A percentile compares a stretch with the other conserved stretches of the same genome.
Evolutionary conservation across 768 basidiomycete species (phyloP).

Genomic region (Boletus coccyginus): DNA sequence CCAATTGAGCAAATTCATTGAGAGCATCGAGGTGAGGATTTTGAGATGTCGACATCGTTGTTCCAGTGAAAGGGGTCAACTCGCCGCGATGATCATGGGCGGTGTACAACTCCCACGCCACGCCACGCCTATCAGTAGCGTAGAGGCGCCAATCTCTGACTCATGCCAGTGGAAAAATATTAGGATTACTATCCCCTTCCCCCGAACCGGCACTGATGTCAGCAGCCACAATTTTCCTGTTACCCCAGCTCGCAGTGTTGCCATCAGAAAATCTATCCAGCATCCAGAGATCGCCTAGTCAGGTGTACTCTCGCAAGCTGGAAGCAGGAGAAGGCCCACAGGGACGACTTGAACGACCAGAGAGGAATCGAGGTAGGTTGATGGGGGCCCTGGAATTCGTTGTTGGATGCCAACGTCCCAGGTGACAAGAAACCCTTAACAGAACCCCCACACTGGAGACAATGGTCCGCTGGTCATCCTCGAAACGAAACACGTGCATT

Average conservation of each 20-base stretch:
- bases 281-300: conserved; percentile 41
- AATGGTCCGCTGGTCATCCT: conserved; percentile 18
- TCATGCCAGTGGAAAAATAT: no score
- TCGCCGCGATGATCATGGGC: no score
- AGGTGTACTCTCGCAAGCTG: conserved; percentile 39
- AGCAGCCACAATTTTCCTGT: conserved; percentile 57
- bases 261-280: conserved; percentile 28
- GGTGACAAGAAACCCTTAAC: conserved; percentile 48
- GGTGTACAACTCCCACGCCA: no score
- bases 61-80: no score
- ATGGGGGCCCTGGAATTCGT: conserved; percentile 17
- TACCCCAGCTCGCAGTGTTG: conserved; percentile 18
- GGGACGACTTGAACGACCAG: conserved; percentile 73
- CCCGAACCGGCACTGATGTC: no score
- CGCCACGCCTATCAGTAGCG: no score
- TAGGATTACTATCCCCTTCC: no score
- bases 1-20: no score
- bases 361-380: conserved; percentile 44
- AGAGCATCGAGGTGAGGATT: no score
- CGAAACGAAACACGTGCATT: conserved; percentile 54
- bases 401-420: conserved; percentile 61
- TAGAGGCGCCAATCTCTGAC: no score
- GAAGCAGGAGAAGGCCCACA: conserved; percentile 49
- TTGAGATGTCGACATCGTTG: no score
- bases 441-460: conserved; percentile 33